Evolutionary conservation across 192 early-diverging fungal genomes (phyloP).

Genomic region (Coemansia sp.): DNA sequence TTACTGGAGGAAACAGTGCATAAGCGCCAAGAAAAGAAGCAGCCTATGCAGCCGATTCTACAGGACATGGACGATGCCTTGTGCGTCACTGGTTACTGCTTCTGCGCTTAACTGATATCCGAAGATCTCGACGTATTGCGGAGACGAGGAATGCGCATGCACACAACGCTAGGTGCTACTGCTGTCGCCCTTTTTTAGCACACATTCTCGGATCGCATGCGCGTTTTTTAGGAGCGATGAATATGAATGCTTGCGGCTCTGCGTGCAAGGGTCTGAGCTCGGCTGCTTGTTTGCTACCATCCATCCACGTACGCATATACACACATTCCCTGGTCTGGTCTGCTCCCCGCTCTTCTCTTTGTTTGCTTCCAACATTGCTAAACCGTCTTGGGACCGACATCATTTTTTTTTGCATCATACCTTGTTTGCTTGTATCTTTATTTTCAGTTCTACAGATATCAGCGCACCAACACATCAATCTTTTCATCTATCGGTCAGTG

Average conservation of each 20-base stretch:
- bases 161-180: not conserved
- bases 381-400: not conserved
- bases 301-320: no score
- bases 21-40: not conserved
- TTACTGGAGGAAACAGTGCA: no score
- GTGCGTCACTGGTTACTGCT: not conserved
- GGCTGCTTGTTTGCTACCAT: no score
- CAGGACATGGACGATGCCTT: not conserved
- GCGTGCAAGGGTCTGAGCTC: no score
- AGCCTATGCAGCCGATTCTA: not conserved
- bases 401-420: not conserved
- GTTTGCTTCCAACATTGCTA: not conserved
- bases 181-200: not conserved
- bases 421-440: not conserved
- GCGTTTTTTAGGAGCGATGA: no score
- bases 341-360: not conserved
- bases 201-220: not conserved
- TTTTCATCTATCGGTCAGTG: no score
- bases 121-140: not conserved
- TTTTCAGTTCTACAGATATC: no score
- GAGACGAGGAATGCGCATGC: no score
- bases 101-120: not conserved
- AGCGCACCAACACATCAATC: no score
- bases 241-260: no score
- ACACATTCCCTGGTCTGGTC: no score